A percentile compares a stretch with the other conserved stretches of the same genome.
Conservation (phyloP, 2,329 filamentous ascomycete genomes). For the Alternaria dauci region DNA sequence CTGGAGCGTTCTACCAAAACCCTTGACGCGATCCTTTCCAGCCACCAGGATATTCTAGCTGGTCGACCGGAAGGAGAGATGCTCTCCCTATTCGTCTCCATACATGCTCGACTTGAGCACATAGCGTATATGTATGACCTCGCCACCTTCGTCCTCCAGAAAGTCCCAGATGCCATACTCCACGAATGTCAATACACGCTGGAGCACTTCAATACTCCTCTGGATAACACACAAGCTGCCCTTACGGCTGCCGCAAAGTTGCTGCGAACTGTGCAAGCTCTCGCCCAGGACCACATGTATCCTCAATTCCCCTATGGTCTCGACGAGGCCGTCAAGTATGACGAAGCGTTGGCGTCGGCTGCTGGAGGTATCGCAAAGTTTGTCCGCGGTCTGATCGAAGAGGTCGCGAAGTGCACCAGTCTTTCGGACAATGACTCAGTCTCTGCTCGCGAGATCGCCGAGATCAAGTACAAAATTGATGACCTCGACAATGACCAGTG, state of each 20-base stretch:
- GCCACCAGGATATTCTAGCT: slow-evolving; percentile 24
- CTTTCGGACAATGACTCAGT: slow-evolving; percentile 13
- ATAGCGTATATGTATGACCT: slow-evolving; percentile 31
- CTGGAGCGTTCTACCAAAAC: slow-evolving; percentile 64
- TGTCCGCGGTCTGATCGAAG: slow-evolving; percentile 23
- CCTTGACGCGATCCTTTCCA: slow-evolving; percentile 26
- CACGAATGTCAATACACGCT: slow-evolving; percentile 54
- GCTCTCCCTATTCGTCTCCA: slow-evolving; percentile 28
- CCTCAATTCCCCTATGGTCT: slow-evolving; percentile 34
- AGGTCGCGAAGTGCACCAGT: slow-evolving; percentile 16
- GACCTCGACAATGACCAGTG: slow-evolving; percentile 17
- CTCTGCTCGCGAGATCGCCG: slow-evolving; percentile 4
- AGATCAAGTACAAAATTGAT: slow-evolving; percentile 11
- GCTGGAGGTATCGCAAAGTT: slow-evolving; percentile 25
- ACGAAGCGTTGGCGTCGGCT: slow-evolving; percentile 26
- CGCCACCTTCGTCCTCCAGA: slow-evolving; percentile 22
- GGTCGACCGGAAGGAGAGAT: slow-evolving; percentile 39
- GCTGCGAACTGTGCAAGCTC: slow-evolving; percentile 30
- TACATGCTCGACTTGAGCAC: slow-evolving; percentile 33
- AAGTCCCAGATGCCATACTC: slow-evolving; percentile 8
- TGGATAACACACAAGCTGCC: slow-evolving; percentile 26
- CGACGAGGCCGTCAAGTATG: slow-evolving; percentile 31
- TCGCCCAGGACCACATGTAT: slow-evolving; percentile 38
- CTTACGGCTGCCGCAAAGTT: slow-evolving; percentile 32
- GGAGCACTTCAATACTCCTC: slow-evolving; percentile 26